Base-by-base conservation (phyloP, 306 rosid genomes). In the Fragaria iinumae region DNA sequence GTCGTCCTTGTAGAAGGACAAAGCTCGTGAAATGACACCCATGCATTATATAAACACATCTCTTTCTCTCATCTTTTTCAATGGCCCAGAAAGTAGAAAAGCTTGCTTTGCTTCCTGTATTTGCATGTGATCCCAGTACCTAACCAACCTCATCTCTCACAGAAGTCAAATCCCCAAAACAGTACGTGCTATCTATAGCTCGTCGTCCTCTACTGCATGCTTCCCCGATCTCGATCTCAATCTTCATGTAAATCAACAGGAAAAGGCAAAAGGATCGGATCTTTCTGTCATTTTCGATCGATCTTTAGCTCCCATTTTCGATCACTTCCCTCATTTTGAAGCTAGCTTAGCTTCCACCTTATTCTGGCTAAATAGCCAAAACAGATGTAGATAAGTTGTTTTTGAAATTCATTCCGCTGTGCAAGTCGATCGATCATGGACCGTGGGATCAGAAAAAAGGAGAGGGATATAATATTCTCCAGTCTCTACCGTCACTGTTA, bases 1-100 rank as follows among this genome's bases (percentile, higher is more conserved):
- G 79, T 45, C 23, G 77, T 74, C 56, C 55, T 50, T 52, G 68
- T 56, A 62, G 41, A 67, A 45, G 73, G 83, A 82, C 87, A 83
- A 27, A n/a, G 55, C 96, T 84, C 85, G 86, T 86, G 93, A 89
- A 84, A 76, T 55, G 74, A 73, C 80, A 79, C 81, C 47, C 69
- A 65, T 34, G 44, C 21, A 56, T 20, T 5, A 2, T 34, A 34
- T 16, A 64, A 14, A 32, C 69, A 63, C 21, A 8, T 36, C 69
- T 64, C 23, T 36, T 0, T 18, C 44, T 27, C 7, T 65, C 18
- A 4, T 53, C 44, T 63, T 34, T 47, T 34, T 65, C 47, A 65
- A 32, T 29, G 69, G 47, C 69, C 69, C 69, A 36, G 69, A 38
- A 36, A 38, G 70, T 38, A 65, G 70, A 65, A 65, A 64, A 64